Evolutionary conservation across 805 yeast genomes (phyloP), one percentile per base, ranked within the genome.

Genomic region (Nakazawaea holstii): DNA sequence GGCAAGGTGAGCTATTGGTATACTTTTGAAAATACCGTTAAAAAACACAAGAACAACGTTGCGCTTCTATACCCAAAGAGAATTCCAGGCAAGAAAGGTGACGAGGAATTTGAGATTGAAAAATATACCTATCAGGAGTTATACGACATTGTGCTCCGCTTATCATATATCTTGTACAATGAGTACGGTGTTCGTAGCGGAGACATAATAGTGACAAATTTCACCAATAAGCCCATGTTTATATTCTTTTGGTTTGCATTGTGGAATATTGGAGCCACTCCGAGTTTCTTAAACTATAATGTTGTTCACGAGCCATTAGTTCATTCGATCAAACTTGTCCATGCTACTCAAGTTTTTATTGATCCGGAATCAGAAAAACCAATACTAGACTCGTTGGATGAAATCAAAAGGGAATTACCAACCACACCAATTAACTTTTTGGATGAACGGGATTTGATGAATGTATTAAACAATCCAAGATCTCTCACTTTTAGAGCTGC

Each of bases 261-360:
- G 41, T 91, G 97, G 97, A 87, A 88, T 57, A 72, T 91, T 46
- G 97, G 97, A 38, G 96, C 96, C 1, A 64, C 74, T 8, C 97
- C 97, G 0, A 90, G 96, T 0, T 85, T 92, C 56, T 68, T 92
- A 57, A 91, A 91, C 67, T 87, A 82, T 67, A 91, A 90, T 62
- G 73, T 84, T 42, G 71, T 74, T 45, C 90, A 88, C 26, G 73
- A 74, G 44, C 85, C 96, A 1, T 72, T 91, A 53, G 78, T 80
- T 11, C 97, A 92, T 66, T 87, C 96, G 53, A 68, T 92, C 56
- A 78, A 77, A 53, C 77, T 84, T 26, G 83, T 90, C n/a, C 66
- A 76, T 10, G 75, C 86, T 0, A 56, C 70, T 7, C 79, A 82
- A 55, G 77, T 89, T 1, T 79, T 91, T 48, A 78, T 86, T 41